Conservation (phyloP, 768 basidiomycete genomes). For the Lactarius indigo region DNA sequence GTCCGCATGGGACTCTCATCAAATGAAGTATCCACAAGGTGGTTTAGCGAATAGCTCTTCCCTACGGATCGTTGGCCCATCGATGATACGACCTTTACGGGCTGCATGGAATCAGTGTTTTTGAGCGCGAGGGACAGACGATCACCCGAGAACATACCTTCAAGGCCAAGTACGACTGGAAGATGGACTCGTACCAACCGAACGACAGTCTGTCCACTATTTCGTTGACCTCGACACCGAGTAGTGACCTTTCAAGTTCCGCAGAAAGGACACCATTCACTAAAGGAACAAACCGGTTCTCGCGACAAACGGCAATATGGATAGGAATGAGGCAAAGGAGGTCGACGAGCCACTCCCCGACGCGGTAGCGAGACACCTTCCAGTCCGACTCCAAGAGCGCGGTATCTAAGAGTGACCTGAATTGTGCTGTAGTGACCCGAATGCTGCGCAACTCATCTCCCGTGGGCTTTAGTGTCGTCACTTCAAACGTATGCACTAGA, state of each 20-base stretch:
- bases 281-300: conserved; percentile 59
- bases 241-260: conserved; percentile 46
- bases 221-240: conserved; percentile 55
- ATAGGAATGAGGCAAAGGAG: conserved; percentile 62
- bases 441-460: conserved; percentile 42
- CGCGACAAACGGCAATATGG: conserved; percentile 55
- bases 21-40: conserved; percentile 61
- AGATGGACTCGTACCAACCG: conserved; percentile 64
- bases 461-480: conserved; percentile 48
- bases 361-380: conserved; percentile 39
- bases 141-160: conserved; percentile 37
- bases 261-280: conserved; percentile 54
- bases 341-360: conserved; percentile 64
- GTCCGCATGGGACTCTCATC: conserved; percentile 64
- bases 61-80: conserved; percentile 71
- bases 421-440: conserved; percentile 34
- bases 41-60: conserved; percentile 56
- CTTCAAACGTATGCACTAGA: conserved; percentile 46
- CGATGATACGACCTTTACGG: conserved; percentile 61
- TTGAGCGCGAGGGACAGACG: background rate
- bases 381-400: conserved; percentile 12
- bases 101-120: conserved; percentile 33
- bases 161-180: conserved; percentile 57
- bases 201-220: conserved; percentile 55
- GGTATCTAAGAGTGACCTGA: conserved; percentile 28